Conservation (phyloP, 2,329 filamentous ascomycete species). For the Pseudogymnoascus sp. region DNA sequence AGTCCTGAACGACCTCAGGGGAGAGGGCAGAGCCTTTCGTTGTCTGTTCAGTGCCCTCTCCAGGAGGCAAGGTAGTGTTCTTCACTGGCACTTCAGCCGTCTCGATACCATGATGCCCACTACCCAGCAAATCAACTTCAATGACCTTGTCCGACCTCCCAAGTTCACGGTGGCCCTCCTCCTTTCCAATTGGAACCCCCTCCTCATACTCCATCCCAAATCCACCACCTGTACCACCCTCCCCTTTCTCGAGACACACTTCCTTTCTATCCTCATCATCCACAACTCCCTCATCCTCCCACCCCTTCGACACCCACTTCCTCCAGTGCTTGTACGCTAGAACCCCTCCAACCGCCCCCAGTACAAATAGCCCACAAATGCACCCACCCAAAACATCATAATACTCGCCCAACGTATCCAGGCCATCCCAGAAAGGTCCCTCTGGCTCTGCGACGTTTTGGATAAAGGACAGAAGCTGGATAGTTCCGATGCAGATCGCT, state of each 20-base stretch:
- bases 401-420: constrained; percentile 65
- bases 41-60: neutral
- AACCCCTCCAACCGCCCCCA: constrained; percentile 55
- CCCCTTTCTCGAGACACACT: neutral
- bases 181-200: neutral
- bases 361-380: constrained; percentile 77
- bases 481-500: constrained; percentile 62
- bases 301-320: constrained; percentile 39
- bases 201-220: neutral
- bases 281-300: neutral
- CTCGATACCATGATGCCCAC: neutral
- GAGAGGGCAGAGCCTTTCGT: neutral
- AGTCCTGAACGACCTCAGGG: neutral
- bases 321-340: constrained; percentile 76
- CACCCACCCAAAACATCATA: constrained; percentile 80
- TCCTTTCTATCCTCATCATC: neutral
- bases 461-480: constrained; percentile 75
- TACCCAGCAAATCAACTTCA: neutral
- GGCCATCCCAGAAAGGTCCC: constrained; percentile 85
- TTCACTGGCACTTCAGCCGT: neutral
- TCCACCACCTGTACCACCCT: neutral
- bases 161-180: neutral
- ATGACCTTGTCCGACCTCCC: neutral
- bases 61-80: neutral
- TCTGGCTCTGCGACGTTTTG: constrained; percentile 65